These are phyloP conservation scores for Colletotrichum coccodes DNA, from an alignment of 2,329 filamentous ascomycete species.

Conservation along the genomic window DNA sequence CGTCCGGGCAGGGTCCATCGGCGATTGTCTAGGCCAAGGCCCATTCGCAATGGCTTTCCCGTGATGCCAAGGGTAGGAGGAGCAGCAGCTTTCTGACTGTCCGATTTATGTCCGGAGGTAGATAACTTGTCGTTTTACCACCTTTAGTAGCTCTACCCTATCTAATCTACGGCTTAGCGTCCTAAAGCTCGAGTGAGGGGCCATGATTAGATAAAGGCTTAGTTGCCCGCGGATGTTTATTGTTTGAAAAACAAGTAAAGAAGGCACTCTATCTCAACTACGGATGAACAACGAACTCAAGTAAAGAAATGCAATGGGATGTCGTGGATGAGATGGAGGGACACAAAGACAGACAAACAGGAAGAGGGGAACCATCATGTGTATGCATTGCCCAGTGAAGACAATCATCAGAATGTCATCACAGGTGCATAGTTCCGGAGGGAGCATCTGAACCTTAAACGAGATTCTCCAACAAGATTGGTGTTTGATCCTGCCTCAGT, in stretches of 20 bases:
- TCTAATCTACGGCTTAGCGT: slow-evolving; percentile 20
- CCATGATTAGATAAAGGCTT: neutral
- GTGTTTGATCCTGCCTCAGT: neutral
- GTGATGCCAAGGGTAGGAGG: slow-evolving; percentile 16
- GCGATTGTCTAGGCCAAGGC: slow-evolving; percentile 26
- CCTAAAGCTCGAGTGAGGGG: neutral
- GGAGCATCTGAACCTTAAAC: slow-evolving; percentile 1
- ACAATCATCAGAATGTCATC: slow-evolving; percentile 24
- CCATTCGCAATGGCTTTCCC: slow-evolving; percentile 13
- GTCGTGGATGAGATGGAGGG: neutral
- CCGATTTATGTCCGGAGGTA: slow-evolving; percentile 31
- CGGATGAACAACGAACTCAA: neutral
- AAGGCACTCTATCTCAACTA: neutral
- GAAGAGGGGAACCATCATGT: neutral
- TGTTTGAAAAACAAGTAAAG: neutral
- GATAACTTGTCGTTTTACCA: neutral
- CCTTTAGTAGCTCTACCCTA: slow-evolving; percentile 21
- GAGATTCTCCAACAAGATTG: neutral
- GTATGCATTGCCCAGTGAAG: neutral
- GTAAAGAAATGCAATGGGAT: neutral
- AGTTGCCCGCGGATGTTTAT: neutral
- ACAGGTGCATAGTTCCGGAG: slow-evolving; percentile 1
- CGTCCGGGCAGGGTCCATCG: slow-evolving; percentile 17
- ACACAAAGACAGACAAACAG: neutral
- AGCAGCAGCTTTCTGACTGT: neutral